Evolutionary conservation across 805 yeast genomes (phyloP).

Genomic region (Myxozyma neglecta): DNA sequence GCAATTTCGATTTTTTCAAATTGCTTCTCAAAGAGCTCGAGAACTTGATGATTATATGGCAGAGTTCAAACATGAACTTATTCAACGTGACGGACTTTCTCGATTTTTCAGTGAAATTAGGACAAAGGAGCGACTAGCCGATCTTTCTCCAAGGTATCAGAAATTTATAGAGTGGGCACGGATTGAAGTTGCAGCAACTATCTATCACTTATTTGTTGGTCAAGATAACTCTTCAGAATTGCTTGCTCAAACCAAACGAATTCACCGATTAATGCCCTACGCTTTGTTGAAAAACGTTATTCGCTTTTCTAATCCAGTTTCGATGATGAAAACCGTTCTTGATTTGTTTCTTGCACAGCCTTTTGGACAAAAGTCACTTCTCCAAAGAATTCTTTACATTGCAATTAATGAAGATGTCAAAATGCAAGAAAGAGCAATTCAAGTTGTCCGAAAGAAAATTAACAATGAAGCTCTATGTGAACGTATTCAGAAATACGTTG

Average conservation of each 20-base stretch:
- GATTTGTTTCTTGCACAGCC: constrained; percentile 84
- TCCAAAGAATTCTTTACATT: constrained; percentile 73
- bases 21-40: constrained; percentile 59
- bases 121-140: constrained; percentile 49
- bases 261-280: constrained; percentile 83
- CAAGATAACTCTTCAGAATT: constrained; percentile 78
- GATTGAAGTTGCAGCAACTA: constrained; percentile 78
- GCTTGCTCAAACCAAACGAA: constrained; percentile 63
- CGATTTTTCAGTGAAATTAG: constrained; percentile 68
- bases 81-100: constrained; percentile 57
- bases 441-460: constrained; percentile 33
- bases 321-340: constrained; percentile 72
- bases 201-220: constrained; percentile 77
- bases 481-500: constrained; percentile 38
- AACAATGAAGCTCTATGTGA: constrained; percentile 40
- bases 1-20: constrained; percentile 70
- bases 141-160: constrained; percentile 64
- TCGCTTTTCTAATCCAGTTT: constrained; percentile 82
- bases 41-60: constrained; percentile 58
- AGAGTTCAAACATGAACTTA: constrained; percentile 55
- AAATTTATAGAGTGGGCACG: constrained; percentile 80
- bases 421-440: constrained; percentile 57
- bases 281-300: constrained; percentile 71
- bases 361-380: constrained; percentile 61
- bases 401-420: constrained; percentile 73